A percentile compares a stretch with the other conserved stretches of the same genome.
These are phyloP conservation scores for Aspergillus ellipticus DNA, from an alignment of 495 filamentous ascomycete species.

Conservation along the genomic window DNA sequence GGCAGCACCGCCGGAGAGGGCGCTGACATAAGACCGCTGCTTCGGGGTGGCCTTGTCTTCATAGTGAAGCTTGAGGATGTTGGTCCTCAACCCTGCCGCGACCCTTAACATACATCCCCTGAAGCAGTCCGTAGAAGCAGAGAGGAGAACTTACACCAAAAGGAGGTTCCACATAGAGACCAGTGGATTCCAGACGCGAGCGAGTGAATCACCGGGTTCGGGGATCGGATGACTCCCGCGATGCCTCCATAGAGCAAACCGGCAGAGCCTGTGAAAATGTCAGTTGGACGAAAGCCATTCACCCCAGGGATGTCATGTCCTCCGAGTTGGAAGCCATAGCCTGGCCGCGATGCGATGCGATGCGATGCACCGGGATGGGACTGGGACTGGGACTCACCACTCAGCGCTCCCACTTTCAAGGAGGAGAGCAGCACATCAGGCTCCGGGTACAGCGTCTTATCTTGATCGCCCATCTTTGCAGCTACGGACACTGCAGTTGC, in stretches of 20 bases:
- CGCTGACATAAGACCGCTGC: constrained; percentile 60
- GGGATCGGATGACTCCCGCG: constrained; percentile 62
- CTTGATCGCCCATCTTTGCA: constrained; percentile 31
- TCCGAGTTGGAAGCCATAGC: background rate
- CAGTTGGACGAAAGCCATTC: too few relatives aligned
- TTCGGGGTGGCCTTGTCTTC: constrained; percentile 46
- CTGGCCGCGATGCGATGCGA: background rate
- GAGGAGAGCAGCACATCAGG: constrained; percentile 33
- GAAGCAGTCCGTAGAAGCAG: background rate
- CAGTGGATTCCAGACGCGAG: constrained; percentile 72
- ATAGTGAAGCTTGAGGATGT: constrained; percentile 38
- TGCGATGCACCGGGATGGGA: background rate
- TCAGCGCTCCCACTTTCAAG: constrained; percentile 49
- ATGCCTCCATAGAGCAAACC: constrained; percentile 72
- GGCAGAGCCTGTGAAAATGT: constrained; percentile 66
- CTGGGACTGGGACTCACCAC: constrained; percentile 39
- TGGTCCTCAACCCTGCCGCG: constrained; percentile 37
- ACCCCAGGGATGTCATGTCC: background rate
- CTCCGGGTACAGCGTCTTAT: constrained; percentile 13
- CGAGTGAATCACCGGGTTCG: constrained; percentile 65
- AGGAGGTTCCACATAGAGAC: constrained; percentile 71
- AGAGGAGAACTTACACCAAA: constrained; percentile 58
- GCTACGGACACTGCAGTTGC: constrained; percentile 1
- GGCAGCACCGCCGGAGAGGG: constrained; percentile 63
- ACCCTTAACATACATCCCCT: too few relatives aligned